These are phyloP conservation scores for Bothriochloa decipiens DNA, from an alignment of 176 grass and related monocot species.

Conservation along the genomic window DNA sequence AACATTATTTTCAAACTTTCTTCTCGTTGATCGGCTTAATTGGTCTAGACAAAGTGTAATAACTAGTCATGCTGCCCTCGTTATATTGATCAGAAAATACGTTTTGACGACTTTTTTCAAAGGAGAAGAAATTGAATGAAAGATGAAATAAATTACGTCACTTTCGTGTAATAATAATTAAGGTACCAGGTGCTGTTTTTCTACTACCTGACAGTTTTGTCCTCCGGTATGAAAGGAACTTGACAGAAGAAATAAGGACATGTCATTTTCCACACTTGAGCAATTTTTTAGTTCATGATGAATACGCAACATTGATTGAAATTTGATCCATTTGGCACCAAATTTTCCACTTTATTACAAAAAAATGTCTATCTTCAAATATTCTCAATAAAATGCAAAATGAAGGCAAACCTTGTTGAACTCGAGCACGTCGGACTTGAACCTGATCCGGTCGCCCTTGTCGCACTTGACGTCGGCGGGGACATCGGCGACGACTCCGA, in stretches of 20 bases:
- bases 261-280: not conserved
- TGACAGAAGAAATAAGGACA: not conserved
- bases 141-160: not conserved
- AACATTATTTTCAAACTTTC: not conserved
- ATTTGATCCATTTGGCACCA: not conserved
- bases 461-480: constrained; percentile 70
- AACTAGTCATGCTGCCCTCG: not conserved
- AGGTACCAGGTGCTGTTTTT: not conserved
- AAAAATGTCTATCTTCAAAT: not conserved
- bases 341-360: not conserved
- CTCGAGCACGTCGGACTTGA: constrained; percentile 72
- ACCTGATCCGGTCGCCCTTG: constrained; percentile 72
- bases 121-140: not conserved
- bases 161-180: not conserved
- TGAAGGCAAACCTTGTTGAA: constrained; percentile 67
- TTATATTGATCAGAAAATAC: constrained; percentile 19
- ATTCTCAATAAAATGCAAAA: not conserved
- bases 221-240: not conserved
- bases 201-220: not conserved
- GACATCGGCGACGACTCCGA: constrained; percentile 56
- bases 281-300: not conserved
- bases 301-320: not conserved
- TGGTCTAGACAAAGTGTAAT: not conserved
- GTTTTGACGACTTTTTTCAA: not conserved
- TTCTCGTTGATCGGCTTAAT: not conserved